Base-by-base conservation (phyloP, 73 alveolate genomes). In the Uronychia setigera region DNA sequence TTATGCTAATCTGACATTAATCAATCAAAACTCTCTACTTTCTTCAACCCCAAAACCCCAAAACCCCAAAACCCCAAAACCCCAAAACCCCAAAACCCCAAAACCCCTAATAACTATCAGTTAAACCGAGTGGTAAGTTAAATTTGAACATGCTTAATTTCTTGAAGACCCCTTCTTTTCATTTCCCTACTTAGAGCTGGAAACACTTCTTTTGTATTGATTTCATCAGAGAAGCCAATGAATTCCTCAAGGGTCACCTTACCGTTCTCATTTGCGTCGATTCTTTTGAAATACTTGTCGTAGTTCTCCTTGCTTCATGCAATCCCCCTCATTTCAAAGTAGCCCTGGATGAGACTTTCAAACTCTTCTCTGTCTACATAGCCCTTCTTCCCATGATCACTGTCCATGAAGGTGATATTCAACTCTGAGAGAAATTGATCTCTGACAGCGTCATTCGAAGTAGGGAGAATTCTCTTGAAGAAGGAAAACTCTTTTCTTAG, bases 311-410 rank as follows among this genome's bases (percentile, higher is more conserved):
- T 82, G 5, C 83, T 31, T 26, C 83, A 83, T 31, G 32, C 32
- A 77, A 82, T 60, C 26, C 89, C 79, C 83, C 74, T 82, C 76
- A 82, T 30, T 29, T 82, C 83, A 74, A 82, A 74, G 30, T 82
- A 82, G 29, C 89, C 89, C n/a, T 59, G 19, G 33, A 82, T 82
- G 29, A 82, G 32, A 32, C 1, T 32, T 5, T 60, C 83, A 74
- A 82, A 82, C 31, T 82, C 89, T 30, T 35, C 1, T 74, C 89
- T 59, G 29, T n/a, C n/a, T n/a, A n/a, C n/a, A n/a, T n/a, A n/a
- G n/a, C n/a, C n/a, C n/a, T n/a, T n/a, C n/a, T n/a, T n/a, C n/a
- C n/a, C n/a, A n/a, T n/a, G n/a, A n/a, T n/a, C n/a, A n/a, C n/a
- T n/a, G n/a, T n/a, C n/a, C n/a, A n/a, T n/a, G n/a, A n/a, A n/a